Percentiles rank a stretch among this genome's conserved stretches.
Conservation (phyloP, 495 filamentous ascomycete species). For the Talaromyces nanjingensis region DNA sequence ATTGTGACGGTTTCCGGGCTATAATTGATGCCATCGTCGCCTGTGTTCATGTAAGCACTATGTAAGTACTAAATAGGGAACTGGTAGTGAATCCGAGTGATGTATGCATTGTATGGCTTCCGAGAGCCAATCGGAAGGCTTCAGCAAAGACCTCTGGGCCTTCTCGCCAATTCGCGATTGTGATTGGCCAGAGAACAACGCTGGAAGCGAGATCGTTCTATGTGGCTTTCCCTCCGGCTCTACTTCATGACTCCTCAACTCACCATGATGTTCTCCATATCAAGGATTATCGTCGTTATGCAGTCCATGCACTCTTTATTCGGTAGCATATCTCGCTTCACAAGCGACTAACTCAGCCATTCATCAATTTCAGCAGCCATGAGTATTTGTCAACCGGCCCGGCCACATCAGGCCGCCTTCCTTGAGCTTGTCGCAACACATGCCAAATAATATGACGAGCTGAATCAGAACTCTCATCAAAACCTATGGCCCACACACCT, state of each 20-base stretch:
- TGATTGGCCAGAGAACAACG: slow-evolving; percentile 27
- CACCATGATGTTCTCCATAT: neutral
- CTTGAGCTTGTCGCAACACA: neutral
- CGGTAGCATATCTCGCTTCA: neutral
- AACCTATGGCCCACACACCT: neutral
- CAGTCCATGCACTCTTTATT: neutral
- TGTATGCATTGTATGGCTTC: no score
- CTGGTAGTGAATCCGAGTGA: neutral
- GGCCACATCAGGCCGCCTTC: neutral
- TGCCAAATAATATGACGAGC: neutral
- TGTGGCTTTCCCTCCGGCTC: slow-evolving; percentile 1
- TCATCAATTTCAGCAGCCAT: neutral
- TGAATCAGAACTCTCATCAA: neutral
- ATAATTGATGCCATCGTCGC: neutral
- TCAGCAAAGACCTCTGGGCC: neutral
- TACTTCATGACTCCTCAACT: neutral
- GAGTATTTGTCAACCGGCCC: neutral
- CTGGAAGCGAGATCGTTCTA: neutral
- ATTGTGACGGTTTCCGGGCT: neutral
- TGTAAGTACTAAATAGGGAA: neutral
- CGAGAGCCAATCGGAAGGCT: neutral
- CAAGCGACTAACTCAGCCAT: neutral
- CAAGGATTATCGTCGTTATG: neutral
- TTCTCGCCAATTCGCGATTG: slow-evolving; percentile 29
- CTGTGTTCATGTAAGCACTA: neutral